These are phyloP conservation scores for Hippophae rhamnoides DNA, from an alignment of 306 rosid genomes.

Conservation along the genomic window DNA sequence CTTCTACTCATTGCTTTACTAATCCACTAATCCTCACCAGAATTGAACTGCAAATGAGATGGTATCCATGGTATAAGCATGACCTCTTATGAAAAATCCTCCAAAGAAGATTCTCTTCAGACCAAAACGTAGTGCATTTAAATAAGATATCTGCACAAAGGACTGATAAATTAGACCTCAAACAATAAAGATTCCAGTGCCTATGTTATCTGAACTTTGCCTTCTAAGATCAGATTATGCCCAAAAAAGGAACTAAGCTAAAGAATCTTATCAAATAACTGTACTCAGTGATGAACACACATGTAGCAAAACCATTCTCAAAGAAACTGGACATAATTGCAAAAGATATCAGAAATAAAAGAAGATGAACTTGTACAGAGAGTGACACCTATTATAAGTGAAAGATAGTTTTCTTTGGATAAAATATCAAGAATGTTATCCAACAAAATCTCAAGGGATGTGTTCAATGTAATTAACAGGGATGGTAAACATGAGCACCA, in stretches of 20 bases:
- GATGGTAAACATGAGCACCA: no score
- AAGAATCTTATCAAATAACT: neutral
- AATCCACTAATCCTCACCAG: constrained; percentile 43
- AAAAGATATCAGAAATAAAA: no score
- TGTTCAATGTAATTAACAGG: no score
- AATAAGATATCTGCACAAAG: constrained; percentile 62
- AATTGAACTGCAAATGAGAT: constrained; percentile 91
- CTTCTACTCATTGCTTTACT: neutral
- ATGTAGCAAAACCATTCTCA: no score
- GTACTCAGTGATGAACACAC: no score
- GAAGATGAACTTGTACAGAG: no score
- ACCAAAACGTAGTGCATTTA: constrained; percentile 80
- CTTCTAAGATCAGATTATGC: neutral
- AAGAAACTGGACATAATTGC: no score
- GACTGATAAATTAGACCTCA: constrained; percentile 12
- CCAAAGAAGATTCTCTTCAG: constrained; percentile 93
- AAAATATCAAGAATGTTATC: no score
- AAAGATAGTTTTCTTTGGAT: no score
- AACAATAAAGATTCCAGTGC: neutral
- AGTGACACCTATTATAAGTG: no score
- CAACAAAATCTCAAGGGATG: no score
- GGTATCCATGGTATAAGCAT: constrained; percentile 98
- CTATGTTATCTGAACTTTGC: neutral
- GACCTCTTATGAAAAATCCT: constrained; percentile 98
- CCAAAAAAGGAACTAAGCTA: neutral